Base-by-base conservation (phyloP, 2,329 filamentous ascomycete species). In the Xylariaceae sp. region DNA sequence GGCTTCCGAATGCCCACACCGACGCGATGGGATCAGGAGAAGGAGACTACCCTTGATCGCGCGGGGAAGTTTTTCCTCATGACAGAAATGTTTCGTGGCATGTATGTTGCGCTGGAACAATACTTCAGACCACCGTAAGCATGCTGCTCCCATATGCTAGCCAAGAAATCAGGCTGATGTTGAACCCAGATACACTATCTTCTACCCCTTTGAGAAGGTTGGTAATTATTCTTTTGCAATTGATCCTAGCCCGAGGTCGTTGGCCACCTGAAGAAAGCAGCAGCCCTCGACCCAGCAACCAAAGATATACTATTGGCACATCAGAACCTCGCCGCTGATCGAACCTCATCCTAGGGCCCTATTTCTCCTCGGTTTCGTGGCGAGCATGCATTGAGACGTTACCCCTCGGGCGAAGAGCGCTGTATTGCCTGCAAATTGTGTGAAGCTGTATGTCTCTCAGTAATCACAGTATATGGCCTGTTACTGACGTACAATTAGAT, bases 351-450 rank as follows among this genome's bases (percentile, higher is more conserved):
- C n/a, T 47, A 81, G 78, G 93, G 93, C 36, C 93, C 93, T 47
- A 96, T 98, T 65, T 96, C 90, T 28, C 93, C 93, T 47, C 86
- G 93, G 56, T 98, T 98, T 82, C 87, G 93, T 68, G 93, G 93
- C 65, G 93, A 98, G 70, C 93, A 98, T 73, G 93, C 93, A 54
- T 79, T 98, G 51, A 84, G 93, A 67, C 83, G 93, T 62, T 98
- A 98, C 69, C 93, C 93, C 22, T 94, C 91, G 3, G 93, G 93
- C 54, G 93, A 98, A 73, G 93, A 98, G 75, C 87, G 93, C 57
- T 98, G 93, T 76, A 98, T 98, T 69, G 93, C 93, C 56, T 98
- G 93, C 87, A 98, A 98, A 78, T 83, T 98, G 45, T 98, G 93
- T 73, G 93, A 98, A 73, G 93, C 93, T 57, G 77, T 82, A 67